These are phyloP conservation scores for Passiflora organensis DNA, from an alignment of 345 rosid genomes.

Conservation along the genomic window DNA sequence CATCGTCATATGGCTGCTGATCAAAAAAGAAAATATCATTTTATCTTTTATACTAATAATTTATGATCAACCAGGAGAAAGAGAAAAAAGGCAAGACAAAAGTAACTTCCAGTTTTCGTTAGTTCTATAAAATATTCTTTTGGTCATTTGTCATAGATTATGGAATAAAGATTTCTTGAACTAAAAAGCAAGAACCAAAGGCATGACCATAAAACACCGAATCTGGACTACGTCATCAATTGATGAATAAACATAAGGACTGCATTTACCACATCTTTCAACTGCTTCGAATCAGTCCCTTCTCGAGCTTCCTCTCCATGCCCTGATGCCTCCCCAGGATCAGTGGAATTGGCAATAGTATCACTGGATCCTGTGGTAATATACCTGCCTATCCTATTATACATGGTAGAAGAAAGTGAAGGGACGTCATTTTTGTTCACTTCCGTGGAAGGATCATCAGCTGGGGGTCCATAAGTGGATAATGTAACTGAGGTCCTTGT, in stretches of 20 bases:
- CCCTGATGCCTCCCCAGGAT: slow-evolving; percentile 26
- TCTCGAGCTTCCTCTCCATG: slow-evolving; percentile 25
- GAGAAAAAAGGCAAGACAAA: too few relatives aligned
- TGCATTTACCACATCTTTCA: slow-evolving; percentile 40
- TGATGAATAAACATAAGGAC: background rate
- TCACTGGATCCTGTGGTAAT: slow-evolving; percentile 13
- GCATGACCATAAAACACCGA: background rate
- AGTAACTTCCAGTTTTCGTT: too few relatives aligned
- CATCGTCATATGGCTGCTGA: too few relatives aligned
- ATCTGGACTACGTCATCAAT: background rate
- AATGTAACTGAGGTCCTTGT: slow-evolving; percentile 29
- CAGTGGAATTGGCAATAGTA: slow-evolving; percentile 26
- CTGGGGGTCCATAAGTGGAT: slow-evolving; percentile 27
- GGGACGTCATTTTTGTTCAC: slow-evolving; percentile 28
- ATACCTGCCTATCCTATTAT: slow-evolving; percentile 16
- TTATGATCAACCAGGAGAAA: too few relatives aligned
- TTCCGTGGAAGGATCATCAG: slow-evolving; percentile 29
- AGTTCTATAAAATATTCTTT: too few relatives aligned
- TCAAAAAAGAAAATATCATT: too few relatives aligned
- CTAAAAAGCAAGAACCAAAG: background rate
- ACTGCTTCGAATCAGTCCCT: slow-evolving; percentile 22
- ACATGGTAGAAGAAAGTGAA: slow-evolving; percentile 12
- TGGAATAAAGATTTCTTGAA: background rate
- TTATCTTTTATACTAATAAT: too few relatives aligned
- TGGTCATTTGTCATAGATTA: background rate